Evolutionary conservation across 2,329 filamentous ascomycete genomes (phyloP).

Genomic region (Parastagonospora nodorum): DNA sequence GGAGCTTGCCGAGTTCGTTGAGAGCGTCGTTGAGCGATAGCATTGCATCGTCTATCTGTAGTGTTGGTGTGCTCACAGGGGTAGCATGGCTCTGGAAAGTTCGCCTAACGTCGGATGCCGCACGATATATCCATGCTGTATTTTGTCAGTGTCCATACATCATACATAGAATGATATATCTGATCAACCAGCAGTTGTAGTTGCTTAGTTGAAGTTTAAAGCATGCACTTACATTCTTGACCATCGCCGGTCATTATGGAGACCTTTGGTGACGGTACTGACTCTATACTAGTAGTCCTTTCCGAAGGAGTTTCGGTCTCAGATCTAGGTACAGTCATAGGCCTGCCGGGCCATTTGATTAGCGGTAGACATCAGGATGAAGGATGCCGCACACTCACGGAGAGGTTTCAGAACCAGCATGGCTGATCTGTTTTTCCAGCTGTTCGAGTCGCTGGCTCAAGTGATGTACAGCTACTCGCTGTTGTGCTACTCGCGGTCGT

Average conservation of each 20-base stretch:
- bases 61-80: slow-evolving; percentile 24
- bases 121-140: slow-evolving; percentile 35
- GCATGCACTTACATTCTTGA: slow-evolving; percentile 22
- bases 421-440: slow-evolving; percentile 30
- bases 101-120: slow-evolving; percentile 30
- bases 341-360: background rate
- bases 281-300: background rate
- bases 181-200: too few relatives aligned
- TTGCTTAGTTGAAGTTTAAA: too few relatives aligned
- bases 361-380: background rate
- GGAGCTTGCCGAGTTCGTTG: slow-evolving; percentile 31
- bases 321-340: background rate
- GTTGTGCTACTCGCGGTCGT: slow-evolving; percentile 28
- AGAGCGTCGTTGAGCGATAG: slow-evolving; percentile 31
- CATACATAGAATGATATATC: too few relatives aligned
- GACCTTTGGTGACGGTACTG: slow-evolving; percentile 14
- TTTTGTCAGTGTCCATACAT: background rate
- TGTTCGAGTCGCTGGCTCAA: slow-evolving; percentile 29
- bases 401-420: slow-evolving; percentile 2
- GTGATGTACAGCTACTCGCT: slow-evolving; percentile 23
- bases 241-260: slow-evolving; percentile 20
- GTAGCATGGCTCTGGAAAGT: slow-evolving; percentile 29
- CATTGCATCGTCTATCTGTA: slow-evolving; percentile 33
- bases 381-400: slow-evolving; percentile 1
- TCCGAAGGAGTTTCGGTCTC: background rate